These are phyloP conservation scores for Pseudovirgaria hyperparasitica DNA, from an alignment of 2,329 filamentous ascomycete species.

Conservation along the genomic window DNA sequence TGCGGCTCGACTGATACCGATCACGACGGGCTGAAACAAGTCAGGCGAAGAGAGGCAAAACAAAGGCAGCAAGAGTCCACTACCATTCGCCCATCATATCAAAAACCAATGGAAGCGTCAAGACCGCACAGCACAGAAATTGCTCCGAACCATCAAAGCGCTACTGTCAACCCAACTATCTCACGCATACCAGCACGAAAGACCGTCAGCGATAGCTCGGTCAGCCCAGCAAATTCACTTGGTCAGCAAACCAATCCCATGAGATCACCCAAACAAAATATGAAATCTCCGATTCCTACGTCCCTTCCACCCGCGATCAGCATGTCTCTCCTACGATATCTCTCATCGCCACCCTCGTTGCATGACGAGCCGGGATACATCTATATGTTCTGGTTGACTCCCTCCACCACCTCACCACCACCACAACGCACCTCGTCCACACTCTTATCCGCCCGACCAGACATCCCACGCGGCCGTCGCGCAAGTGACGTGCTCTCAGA, in stretches of 20 bases:
- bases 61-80: constrained; percentile 12
- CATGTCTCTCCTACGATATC: constrained; percentile 60
- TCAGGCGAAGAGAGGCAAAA: constrained; percentile 31
- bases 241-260: constrained; percentile 6
- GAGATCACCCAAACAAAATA: constrained; percentile 16
- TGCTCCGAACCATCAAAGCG: too few species aligned
- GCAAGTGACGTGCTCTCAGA: constrained; percentile 21
- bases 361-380: constrained; percentile 77
- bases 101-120: constrained; percentile 3
- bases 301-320: constrained; percentile 54
- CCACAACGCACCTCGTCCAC: constrained; percentile 33
- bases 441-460: constrained; percentile 35
- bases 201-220: constrained; percentile 14
- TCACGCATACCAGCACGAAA: constrained; percentile 10
- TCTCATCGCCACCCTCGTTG: constrained; percentile 61
- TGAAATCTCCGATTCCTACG: constrained; percentile 51
- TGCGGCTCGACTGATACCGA: constrained; percentile 19
- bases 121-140: too few species aligned
- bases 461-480: constrained; percentile 14
- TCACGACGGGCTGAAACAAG: constrained; percentile 24
- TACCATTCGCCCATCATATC: background rate
- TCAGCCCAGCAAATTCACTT: constrained; percentile 12
- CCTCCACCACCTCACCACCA: constrained; percentile 42
- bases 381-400: constrained; percentile 95
- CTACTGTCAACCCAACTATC: background rate